A percentile compares a stretch with the other conserved stretches of the same genome.
Evolutionary conservation across 116 monocot species (phyloP).

Genomic region (Papilionanthe hybrid): DNA sequence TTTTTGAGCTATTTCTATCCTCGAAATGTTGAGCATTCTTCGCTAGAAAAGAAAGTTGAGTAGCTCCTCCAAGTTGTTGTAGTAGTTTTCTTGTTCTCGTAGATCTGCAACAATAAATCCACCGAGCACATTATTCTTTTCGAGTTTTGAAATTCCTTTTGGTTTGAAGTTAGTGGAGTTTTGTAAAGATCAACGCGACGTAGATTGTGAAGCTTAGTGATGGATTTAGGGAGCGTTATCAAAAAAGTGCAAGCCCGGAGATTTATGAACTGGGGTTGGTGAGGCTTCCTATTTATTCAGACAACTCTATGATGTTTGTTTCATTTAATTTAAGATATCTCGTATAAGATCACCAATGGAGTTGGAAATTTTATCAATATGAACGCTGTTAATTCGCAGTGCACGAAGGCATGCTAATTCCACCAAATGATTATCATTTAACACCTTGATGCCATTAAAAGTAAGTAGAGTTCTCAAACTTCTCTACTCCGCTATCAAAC

Average conservation of each 20-base stretch:
- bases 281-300: not conserved
- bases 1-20: conserved; percentile 2
- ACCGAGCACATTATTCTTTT: not conserved
- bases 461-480: too few species aligned
- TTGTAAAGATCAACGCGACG: not conserved
- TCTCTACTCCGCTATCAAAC: too few species aligned
- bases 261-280: not conserved
- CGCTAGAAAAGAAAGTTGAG: not conserved
- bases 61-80: not conserved
- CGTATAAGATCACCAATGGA: conserved; percentile 8
- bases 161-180: conserved; percentile 4
- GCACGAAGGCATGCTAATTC: not conserved
- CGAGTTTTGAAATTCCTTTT: conserved; percentile 12
- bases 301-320: not conserved
- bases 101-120: conserved; percentile 1
- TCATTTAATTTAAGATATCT: not conserved
- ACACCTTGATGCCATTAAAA: not conserved
- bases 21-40: not conserved
- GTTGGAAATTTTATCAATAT: not conserved
- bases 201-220: not conserved
- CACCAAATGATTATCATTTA: not conserved
- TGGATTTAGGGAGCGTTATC: not conserved
- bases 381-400: not conserved
- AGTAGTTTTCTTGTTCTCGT: not conserved
- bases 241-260: not conserved